Evolutionary conservation across 768 basidiomycete species (phyloP), one percentile per base, ranked within the genome.

Genomic region (Mycena alexandri): DNA sequence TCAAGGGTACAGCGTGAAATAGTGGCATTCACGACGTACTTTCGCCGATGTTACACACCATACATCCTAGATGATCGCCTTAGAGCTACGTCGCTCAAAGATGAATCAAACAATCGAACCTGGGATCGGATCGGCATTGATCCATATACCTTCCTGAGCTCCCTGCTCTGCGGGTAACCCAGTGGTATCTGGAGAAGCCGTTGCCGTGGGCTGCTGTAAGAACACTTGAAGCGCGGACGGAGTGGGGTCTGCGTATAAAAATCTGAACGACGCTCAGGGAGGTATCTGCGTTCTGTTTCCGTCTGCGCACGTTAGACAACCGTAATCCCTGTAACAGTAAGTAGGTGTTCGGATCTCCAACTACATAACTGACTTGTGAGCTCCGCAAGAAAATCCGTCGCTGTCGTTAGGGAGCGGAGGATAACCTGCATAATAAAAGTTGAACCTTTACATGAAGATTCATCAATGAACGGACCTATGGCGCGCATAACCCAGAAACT

Each of bases 41-140:
- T 83, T 94, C 92, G 24, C 95, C 95, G 44, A 98, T 90, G 73
- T 98, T 98, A 77, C 94, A 95, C 21, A 98, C 93, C 10, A 97
- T 82, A 69, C 93, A 93, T 11, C 69, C 69, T 69, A 46, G 13
- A 13, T 9, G 47, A 13, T 24, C 13, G 2, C 41, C 38, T 46
- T 38, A 34, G n/a, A 11, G 21, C 19, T 17, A 17, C 13, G n/a
- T 25, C 9, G n/a, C 44, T 4, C 12, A 21, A 34, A 21, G 17
- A 38, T 38, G 13, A 19, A 5, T 34, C 11, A 9, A 1, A 9
- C 24, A 24, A n/a, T 19, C 33, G 11, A 22, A 67, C 90, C 91
- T 16, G 89, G 89, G 22, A 93, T 85, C 0, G 96, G 96, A 76
- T 95, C 90, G 0, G 93, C 95, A 53, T 88, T 86, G 57, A 96